Conservation (phyloP, 306 rosid genomes). For the Cucumis sativus region Cucumber_9930_V3 NC_026656.2:17341001-17341500, state of each 20-base stretch:
- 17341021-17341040: constrained; percentile 29
- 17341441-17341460: constrained; percentile 41
- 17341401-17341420: constrained; percentile 37
- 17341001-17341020: constrained; percentile 34
- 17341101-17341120: constrained; percentile 25
- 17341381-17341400: constrained; percentile 37
- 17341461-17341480: constrained; percentile 47
- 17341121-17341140: constrained; percentile 32
- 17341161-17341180: constrained; percentile 6
- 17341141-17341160: constrained; percentile 31
- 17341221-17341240: constrained; percentile 21
- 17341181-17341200: constrained; percentile 27
- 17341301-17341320: constrained; percentile 32
- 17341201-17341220: constrained; percentile 35
- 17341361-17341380: constrained; percentile 36
- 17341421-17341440: constrained; percentile 44
- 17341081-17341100: constrained; percentile 27
- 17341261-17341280: constrained; percentile 21
- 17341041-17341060: constrained; percentile 30
- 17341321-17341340: constrained; percentile 34
- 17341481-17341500: constrained; percentile 29
- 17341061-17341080: constrained; percentile 37
- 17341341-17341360: constrained; percentile 44
- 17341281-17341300: constrained; percentile 37
- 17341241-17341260: constrained; percentile 36